Evolutionary conservation across 2,329 filamentous ascomycete species (phyloP), one percentile per base, ranked within the genome.

Genomic region (Aspergillus uvarum): DNA sequence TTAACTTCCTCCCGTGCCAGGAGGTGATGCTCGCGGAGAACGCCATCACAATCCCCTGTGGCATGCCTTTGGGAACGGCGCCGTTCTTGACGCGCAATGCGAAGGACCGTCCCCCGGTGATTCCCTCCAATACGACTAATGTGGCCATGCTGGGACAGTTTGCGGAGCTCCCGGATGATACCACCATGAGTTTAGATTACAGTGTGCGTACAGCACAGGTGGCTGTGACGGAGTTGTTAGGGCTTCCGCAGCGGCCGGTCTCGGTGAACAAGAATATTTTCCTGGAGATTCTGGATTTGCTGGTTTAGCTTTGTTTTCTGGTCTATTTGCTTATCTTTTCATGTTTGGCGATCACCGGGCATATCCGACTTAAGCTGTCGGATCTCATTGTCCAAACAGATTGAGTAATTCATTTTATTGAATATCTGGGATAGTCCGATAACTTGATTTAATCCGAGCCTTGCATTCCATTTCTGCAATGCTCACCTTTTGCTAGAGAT

Each of bases 131-230:
- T 16, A 70, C 70, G 12, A 71, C 65, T 21, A 79, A 78, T 61
- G 69, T 77, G 54, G 77, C 72, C 2, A 67, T 76, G 26, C 60
- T 78, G 19, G 76, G 77, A n/a, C 76, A 79, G 65, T 80, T 74
- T 62, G 76, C 74, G 16, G 76, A 79, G 65, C 73, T 76, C 14
- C 66, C 67, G 10, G 67, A 68, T n/a, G 75, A 78, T 64, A 74
- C 70, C 32, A 74, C 77, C 22, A 73, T 76, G 57, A 75, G 70
- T 16, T 70, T 74, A 42, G 74, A 79, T 63, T 77, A 79, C 62
- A 76, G 74, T 56, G 68, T 73, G 8, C 62, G 71, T 14, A 60
- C 62, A 22, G 76, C 71, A 8, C 72, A 75, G 69, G 69, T 71
- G 62, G 74, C 76, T 2, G 74, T 77, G 2, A 65, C 67, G 57